Percentiles rank a stretch among this genome's conserved stretches.
Conservation (phyloP, 202 grass and related monocot genomes). For the Saccharum hybrid region DNA sequence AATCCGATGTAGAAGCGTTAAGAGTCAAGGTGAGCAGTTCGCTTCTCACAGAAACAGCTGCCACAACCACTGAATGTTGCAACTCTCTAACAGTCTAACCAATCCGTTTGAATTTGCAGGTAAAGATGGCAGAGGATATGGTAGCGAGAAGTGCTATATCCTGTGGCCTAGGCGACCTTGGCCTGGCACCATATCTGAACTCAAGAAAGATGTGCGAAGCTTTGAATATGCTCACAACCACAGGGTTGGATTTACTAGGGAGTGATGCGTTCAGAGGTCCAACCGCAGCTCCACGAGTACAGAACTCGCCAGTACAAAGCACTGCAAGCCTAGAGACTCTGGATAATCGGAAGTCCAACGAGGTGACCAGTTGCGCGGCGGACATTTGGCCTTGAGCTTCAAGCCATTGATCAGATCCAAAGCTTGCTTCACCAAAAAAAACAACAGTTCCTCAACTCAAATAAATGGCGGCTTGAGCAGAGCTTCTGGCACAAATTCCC, state of each 20-base stretch:
- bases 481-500: neutral
- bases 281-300: conserved; percentile 44
- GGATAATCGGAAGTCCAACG: conserved; percentile 44
- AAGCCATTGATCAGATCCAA: neutral
- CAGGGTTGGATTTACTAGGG: conserved; percentile 53
- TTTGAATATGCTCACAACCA: conserved; percentile 50
- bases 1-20: conserved; percentile 80
- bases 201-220: conserved; percentile 58
- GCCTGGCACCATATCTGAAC: conserved; percentile 63
- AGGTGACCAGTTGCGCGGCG: conserved; percentile 41
- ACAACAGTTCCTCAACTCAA: neutral
- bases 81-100: conserved; percentile 12
- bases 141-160: conserved; percentile 63
- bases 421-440: neutral
- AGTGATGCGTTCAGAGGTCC: conserved; percentile 46
- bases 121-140: conserved; percentile 93
- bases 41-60: neutral
- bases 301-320: conserved; percentile 57
- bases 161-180: conserved; percentile 67
- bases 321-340: conserved; percentile 45
- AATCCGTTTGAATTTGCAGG: conserved; percentile 48
- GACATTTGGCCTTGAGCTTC: conserved; percentile 57
- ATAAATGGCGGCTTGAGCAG: neutral
- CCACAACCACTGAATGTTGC: neutral
- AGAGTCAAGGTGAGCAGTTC: conserved; percentile 65